Conservation (phyloP, 23 red algal genomes). For the Pyropia haitanensis region DNA sequence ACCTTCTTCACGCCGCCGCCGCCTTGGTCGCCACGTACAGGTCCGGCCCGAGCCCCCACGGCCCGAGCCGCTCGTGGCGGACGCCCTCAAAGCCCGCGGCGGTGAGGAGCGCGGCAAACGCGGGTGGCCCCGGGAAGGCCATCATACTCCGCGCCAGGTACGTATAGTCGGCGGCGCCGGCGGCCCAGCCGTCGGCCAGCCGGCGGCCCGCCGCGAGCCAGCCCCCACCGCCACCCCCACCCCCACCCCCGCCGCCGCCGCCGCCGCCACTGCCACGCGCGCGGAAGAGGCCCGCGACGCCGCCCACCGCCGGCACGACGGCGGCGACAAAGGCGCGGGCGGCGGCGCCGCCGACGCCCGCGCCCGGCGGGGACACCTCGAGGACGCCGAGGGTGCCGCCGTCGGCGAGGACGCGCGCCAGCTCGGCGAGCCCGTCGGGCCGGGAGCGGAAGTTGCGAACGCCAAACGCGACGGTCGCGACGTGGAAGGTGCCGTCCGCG, state of each 20-base stretch:
- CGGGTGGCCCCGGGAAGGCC: conserved; percentile 23
- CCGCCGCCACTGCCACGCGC: too few species aligned
- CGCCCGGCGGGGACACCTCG: conserved; percentile 24
- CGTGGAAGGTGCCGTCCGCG: conserved; percentile 54
- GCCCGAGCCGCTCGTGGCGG: conserved; percentile 12
- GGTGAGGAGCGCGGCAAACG: conserved; percentile 28
- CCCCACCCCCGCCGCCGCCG: too few species aligned
- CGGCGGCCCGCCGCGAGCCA: neutral
- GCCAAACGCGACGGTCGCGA: conserved; percentile 65
- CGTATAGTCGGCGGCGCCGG: conserved; percentile 15
- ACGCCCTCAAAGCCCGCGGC: conserved; percentile 28
- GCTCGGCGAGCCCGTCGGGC: conserved; percentile 48
- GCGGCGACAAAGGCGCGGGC: conserved; percentile 35
- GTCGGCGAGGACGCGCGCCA: conserved; percentile 44
- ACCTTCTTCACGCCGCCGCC: neutral
- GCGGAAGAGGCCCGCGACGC: neutral
- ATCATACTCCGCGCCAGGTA: conserved; percentile 47
- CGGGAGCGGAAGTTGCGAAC: conserved; percentile 88
- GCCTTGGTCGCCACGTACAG: conserved; percentile 37
- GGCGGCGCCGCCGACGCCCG: conserved; percentile 1
- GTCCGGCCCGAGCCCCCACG: conserved; percentile 40
- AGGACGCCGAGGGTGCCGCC: conserved; percentile 43
- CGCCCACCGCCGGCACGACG: conserved; percentile 46
- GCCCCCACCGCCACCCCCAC: neutral
- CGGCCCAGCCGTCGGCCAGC: neutral